Conservation (phyloP, 495 filamentous ascomycete genomes). For the Cercophora sp. region DNA sequence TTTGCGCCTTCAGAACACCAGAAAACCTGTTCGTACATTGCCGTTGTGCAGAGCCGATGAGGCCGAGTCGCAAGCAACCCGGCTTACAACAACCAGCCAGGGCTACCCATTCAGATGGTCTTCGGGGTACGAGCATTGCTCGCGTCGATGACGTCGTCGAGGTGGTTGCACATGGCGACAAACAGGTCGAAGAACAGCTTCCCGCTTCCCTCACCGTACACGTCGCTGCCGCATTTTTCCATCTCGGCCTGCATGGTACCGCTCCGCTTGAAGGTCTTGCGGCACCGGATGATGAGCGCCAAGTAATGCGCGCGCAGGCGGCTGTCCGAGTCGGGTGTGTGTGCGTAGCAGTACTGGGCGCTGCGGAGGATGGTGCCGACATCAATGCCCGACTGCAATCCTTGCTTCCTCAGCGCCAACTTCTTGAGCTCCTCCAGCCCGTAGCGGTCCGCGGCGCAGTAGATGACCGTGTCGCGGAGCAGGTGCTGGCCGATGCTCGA, state of each 20-base stretch:
- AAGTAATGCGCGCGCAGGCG: conserved; percentile 90
- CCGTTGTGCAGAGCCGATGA: conserved; percentile 19
- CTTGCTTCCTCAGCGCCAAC: conserved; percentile 87
- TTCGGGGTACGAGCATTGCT: conserved; percentile 48
- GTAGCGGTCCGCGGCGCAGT: conserved; percentile 85
- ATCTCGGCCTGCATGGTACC: conserved; percentile 98
- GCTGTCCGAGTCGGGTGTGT: conserved; percentile 87
- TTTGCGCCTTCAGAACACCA: conserved; percentile 18
- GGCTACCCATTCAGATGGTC: conserved; percentile 42
- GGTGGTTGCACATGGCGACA: conserved; percentile 94
- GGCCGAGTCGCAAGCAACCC: conserved; percentile 1
- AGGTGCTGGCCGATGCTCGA: conserved; percentile 63
- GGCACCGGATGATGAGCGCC: conserved; percentile 87
- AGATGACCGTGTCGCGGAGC: conserved; percentile 85
- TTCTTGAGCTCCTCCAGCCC: conserved; percentile 81
- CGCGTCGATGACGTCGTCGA: conserved; percentile 79
- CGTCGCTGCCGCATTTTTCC: conserved; percentile 56
- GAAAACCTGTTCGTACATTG: conserved; percentile 19
- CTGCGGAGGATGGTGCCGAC: conserved; percentile 83
- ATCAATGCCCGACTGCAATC: conserved; percentile 78
- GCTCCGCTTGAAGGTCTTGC: conserved; percentile 91
- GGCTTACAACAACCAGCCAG: too few relatives aligned
- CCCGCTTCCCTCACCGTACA: conserved; percentile 57
- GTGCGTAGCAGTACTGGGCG: conserved; percentile 88
- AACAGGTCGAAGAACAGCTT: conserved; percentile 96